Evolutionary conservation across 2,329 filamentous ascomycete genomes (phyloP).

Genomic region (Salinomyces thailandicus): DNA sequence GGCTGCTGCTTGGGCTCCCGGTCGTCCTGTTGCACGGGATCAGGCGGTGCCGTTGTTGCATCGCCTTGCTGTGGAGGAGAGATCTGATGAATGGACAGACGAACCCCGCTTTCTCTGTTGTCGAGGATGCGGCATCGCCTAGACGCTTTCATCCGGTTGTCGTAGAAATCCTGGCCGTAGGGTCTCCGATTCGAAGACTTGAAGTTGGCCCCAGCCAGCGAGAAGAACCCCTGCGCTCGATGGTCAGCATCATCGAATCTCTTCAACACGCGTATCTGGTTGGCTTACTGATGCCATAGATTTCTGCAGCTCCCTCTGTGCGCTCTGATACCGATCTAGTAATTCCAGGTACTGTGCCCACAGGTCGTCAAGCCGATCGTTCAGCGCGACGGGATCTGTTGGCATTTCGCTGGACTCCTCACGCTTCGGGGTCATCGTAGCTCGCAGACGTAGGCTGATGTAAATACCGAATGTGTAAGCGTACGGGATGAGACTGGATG

Average conservation of each 20-base stretch:
- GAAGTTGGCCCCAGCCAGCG: slow-evolving; percentile 67
- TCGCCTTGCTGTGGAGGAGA: not conserved
- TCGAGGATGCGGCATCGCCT: slow-evolving; percentile 35
- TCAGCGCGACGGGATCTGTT: slow-evolving; percentile 14
- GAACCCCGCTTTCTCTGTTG: slow-evolving; percentile 1
- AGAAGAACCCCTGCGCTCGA: slow-evolving; percentile 32
- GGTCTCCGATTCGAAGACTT: slow-evolving; percentile 45
- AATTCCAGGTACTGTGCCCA: slow-evolving; percentile 55
- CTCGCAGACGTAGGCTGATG: too few relatives aligned
- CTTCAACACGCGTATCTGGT: not conserved
- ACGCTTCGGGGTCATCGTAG: slow-evolving; percentile 1
- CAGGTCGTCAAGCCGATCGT: slow-evolving; percentile 48
- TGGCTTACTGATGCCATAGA: slow-evolving; percentile 44
- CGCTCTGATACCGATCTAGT: slow-evolving; percentile 55
- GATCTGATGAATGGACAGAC: not conserved
- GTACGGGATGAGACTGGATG: too few relatives aligned
- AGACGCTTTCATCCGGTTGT: slow-evolving; percentile 59
- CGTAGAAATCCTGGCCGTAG: slow-evolving; percentile 62
- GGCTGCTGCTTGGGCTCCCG: slow-evolving; percentile 11
- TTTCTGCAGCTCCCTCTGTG: slow-evolving; percentile 44
- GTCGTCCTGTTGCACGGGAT: too few relatives aligned
- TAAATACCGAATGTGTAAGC: too few relatives aligned
- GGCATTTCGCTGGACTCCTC: not conserved
- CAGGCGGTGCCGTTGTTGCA: not conserved
- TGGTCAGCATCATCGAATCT: not conserved